phyloP scores from a whole-genome alignment of 305 asterid species.

The Fraxinus albicans region DNA sequence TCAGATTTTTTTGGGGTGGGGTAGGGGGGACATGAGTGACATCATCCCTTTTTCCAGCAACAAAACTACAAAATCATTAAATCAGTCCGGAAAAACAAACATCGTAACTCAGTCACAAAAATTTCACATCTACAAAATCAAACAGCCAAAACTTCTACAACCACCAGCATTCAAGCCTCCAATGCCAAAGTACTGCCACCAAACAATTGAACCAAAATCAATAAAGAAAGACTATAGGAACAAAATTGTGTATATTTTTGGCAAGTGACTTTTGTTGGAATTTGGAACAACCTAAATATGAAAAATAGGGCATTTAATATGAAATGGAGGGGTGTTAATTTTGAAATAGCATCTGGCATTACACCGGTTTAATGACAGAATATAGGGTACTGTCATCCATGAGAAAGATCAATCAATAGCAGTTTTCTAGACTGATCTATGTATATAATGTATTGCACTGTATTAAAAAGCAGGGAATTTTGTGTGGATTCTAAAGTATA shows the following conservation, averaged over 20 bases:
- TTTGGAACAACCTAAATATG: background rate
- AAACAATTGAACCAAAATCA: background rate
- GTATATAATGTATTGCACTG: background rate
- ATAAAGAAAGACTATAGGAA: background rate
- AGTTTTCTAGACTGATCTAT: background rate
- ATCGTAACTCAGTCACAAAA: background rate
- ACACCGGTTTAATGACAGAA: background rate
- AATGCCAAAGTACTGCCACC: background rate
- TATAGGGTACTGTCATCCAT: background rate
- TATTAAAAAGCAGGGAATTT: background rate
- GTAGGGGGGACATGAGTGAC: background rate
- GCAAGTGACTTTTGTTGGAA: background rate
- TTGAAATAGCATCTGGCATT: background rate
- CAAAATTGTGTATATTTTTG: background rate
- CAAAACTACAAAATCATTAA: background rate
- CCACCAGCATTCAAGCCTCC: background rate
- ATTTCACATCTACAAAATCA: background rate
- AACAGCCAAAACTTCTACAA: background rate
- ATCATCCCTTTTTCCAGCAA: background rate
- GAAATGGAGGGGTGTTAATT: background rate
- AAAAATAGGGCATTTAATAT: background rate
- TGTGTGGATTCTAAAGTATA: background rate
- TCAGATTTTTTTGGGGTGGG: background rate
- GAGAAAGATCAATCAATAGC: background rate
- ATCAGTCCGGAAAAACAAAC: background rate